phyloP scores from a whole-genome alignment of 768 basidiomycete genomes.

The Rickenella mellea region DNA sequence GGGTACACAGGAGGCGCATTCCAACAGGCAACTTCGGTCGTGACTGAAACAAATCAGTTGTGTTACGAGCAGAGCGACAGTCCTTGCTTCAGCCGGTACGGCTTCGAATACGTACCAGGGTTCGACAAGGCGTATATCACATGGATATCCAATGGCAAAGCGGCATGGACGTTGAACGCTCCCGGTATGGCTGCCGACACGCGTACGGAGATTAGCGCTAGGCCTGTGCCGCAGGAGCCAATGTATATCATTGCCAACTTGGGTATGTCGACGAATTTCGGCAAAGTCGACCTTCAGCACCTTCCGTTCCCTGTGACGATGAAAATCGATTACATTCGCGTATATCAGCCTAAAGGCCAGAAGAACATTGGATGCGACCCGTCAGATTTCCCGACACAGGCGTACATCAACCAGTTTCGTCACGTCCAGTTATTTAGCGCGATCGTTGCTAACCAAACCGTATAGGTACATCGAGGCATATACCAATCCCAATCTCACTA shows the following conservation, averaged over 20 bases:
- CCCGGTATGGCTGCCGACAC: conserved; percentile 51
- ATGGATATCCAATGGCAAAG: conserved; percentile 58
- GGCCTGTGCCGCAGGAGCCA: conserved; percentile 76
- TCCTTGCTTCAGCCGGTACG: conserved; percentile 63
- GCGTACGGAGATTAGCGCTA: conserved; percentile 47
- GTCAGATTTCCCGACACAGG: conserved; percentile 61
- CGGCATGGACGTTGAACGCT: conserved; percentile 63
- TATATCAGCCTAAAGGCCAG: conserved; percentile 68
- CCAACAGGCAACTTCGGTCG: conserved; percentile 76
- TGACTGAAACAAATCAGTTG: conserved; percentile 44
- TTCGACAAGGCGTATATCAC: conserved; percentile 49
- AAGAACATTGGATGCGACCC: conserved; percentile 86
- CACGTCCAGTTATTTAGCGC: not conserved
- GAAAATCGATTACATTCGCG: conserved; percentile 81
- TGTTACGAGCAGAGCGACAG: conserved; percentile 46
- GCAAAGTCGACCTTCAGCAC: conserved; percentile 57
- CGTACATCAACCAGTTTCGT: conserved; percentile 67
- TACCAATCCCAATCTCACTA: conserved; percentile 71
- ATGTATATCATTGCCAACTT: conserved; percentile 84
- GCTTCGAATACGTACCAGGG: conserved; percentile 72
- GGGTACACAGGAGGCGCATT: conserved; percentile 65
- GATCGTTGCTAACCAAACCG: not conserved
- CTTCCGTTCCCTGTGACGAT: conserved; percentile 67
- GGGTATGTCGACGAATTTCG: conserved; percentile 80
- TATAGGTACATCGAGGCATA: conserved; percentile 58